Percentiles rank a stretch among this genome's conserved stretches.
Conservation (phyloP, 371 early-diverging fungal species). For the Dichotomocladium elegans region DNA sequence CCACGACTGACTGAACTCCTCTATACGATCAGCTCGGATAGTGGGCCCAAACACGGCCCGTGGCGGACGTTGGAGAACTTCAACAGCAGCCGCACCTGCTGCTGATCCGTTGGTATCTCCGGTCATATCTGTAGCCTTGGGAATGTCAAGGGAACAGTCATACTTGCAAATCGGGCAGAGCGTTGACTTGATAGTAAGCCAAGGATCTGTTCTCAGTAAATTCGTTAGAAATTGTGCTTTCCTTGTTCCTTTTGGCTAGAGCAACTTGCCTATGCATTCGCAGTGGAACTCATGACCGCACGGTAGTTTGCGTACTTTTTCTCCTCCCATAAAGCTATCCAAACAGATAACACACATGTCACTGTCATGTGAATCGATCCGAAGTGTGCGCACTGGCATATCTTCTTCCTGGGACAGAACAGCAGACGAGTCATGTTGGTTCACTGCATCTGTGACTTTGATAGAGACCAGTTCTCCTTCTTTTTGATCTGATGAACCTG, state of each 20-base stretch:
- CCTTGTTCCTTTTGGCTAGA: background rate
- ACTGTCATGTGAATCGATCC: no score
- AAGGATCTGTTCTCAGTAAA: conserved; percentile 53
- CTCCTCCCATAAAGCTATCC: conserved; percentile 62
- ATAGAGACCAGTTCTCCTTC: no score
- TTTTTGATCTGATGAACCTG: no score
- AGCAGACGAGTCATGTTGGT: background rate
- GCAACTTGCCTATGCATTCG: conserved; percentile 73
- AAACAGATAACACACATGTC: conserved; percentile 79
- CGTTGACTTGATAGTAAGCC: conserved; percentile 52
- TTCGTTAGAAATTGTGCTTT: no score
- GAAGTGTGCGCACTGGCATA: no score
- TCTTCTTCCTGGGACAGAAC: no score
- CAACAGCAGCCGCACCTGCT: conserved; percentile 1
- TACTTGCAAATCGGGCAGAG: conserved; percentile 56
- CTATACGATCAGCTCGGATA: conserved; percentile 34
- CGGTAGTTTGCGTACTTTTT: conserved; percentile 59
- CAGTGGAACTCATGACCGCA: conserved; percentile 82
- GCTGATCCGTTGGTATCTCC: background rate
- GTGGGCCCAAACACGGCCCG: conserved; percentile 41
- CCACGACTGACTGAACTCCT: conserved; percentile 43
- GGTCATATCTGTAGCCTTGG: conserved; percentile 1
- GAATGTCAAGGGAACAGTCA: conserved; percentile 39
- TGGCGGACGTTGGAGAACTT: conserved; percentile 10
- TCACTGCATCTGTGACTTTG: no score